Evolutionary conservation across 768 basidiomycete species (phyloP), one percentile per base, ranked within the genome.

Genomic region (Psilocybe cubensis): DNA sequence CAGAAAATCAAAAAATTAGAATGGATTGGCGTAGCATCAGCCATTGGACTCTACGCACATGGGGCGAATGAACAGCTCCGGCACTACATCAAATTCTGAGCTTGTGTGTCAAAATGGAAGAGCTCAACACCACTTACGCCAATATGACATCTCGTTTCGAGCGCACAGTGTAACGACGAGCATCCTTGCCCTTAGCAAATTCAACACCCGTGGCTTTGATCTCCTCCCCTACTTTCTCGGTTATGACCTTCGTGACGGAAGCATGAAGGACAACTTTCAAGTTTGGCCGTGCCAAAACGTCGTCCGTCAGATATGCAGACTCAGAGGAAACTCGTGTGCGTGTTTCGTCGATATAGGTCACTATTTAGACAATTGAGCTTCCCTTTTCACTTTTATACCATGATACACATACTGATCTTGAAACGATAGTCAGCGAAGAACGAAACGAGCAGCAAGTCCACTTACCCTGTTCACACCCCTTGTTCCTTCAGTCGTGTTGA

Each of bases 291-390:
- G 76, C 73, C 20, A 88, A 74, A 24, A 88, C 86, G 0, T 83
- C 74, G 0, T 76, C 69, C 0, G 88, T 87, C 29, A 90, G 76
- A 63, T 89, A 90, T 1, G 87, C 85, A 0, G 79, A 68, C 63
- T 89, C 85, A 1, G 83, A 75, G 4, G 87, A 82, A 2, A 84
- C 83, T 0, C 88, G 80, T 43, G 71, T 71, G 7, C 79, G 74
- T 1, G 66, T 73, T 24, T 75, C 60, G 57, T 85, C 78, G 44
- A 89, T 79, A 62, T 84, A 90, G 0, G 87, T 88, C 83, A 88
- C 88, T 89, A 14, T 58, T 7, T 42, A 21, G 31, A 6, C 43
- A 18, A 52, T 60, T 48, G 58, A 38, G 17, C n/a, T n/a, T 18
- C 18, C 35, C 18, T 23, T 24, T 14, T 25, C 18, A 18, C 51